phyloP scores from a whole-genome alignment of 768 basidiomycete genomes.

The Boletellus ananas region DNA sequence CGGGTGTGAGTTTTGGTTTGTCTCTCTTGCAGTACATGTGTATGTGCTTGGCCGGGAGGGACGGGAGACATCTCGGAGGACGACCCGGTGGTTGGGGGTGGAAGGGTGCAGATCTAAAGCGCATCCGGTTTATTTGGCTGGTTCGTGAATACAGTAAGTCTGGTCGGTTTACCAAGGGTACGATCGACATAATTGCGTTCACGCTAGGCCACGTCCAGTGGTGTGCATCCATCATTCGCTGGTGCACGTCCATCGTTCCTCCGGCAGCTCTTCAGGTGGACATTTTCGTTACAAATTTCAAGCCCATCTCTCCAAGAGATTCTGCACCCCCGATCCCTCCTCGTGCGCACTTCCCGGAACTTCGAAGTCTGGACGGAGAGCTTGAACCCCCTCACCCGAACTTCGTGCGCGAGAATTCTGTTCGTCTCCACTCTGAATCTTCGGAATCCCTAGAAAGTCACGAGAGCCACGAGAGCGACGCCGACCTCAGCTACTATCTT shows the following conservation, averaged over 20 bases:
- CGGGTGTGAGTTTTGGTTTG: conserved; percentile 70
- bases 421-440: conserved; percentile 11
- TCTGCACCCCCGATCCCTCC: conserved; percentile 6
- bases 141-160: conserved; percentile 69
- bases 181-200: neutral
- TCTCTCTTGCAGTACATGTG: conserved; percentile 64
- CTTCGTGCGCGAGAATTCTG: conserved; percentile 15
- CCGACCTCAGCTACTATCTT: conserved; percentile 43
- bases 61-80: conserved; percentile 48
- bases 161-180: neutral
- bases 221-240: conserved; percentile 65
- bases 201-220: conserved; percentile 66
- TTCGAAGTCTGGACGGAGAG: conserved; percentile 14
- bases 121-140: conserved; percentile 76
- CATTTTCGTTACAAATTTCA: conserved; percentile 68
- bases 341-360: conserved; percentile 1
- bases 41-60: conserved; percentile 52
- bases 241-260: conserved; percentile 55
- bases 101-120: conserved; percentile 39
- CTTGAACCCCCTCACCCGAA: conserved; percentile 36
- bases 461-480: conserved; percentile 32
- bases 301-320: conserved; percentile 23
- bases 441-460: conserved; percentile 30
- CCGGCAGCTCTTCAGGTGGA: conserved; percentile 53
- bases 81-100: conserved; percentile 42